These are phyloP conservation scores for Musa acuminata DNA, from an alignment of 176 grass and related monocot species.

Conservation along the genomic window DNA sequence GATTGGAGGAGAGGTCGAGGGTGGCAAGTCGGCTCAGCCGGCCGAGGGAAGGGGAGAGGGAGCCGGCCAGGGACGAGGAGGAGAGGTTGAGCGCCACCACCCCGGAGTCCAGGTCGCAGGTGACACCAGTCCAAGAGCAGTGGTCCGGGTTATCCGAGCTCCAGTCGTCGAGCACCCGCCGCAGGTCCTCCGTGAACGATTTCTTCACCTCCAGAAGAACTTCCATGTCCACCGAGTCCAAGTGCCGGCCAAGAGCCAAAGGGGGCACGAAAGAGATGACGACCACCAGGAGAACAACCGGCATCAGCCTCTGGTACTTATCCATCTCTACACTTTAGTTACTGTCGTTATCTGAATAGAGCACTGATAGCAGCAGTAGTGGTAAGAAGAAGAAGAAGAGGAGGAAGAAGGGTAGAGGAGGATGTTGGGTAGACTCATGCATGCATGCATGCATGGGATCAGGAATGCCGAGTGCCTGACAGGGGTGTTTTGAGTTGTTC, in stretches of 20 bases:
- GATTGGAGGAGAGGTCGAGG: slow-evolving; percentile 75
- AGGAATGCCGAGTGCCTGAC: not conserved
- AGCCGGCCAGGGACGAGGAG: slow-evolving; percentile 34
- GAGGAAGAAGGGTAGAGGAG: not conserved
- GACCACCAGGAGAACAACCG: not conserved
- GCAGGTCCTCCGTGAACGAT: slow-evolving; percentile 46
- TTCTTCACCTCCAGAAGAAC: slow-evolving; percentile 53
- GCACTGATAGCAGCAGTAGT: not conserved
- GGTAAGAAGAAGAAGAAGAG: not conserved
- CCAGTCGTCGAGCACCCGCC: slow-evolving; percentile 38
- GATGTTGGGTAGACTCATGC: not conserved
- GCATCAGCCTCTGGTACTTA: not conserved
- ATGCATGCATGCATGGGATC: slow-evolving; percentile 29
- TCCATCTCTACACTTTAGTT: slow-evolving; percentile 6
- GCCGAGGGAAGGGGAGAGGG: slow-evolving; percentile 34
- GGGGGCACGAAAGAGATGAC: slow-evolving; percentile 2
- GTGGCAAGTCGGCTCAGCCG: slow-evolving; percentile 33
- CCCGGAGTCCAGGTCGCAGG: slow-evolving; percentile 39
- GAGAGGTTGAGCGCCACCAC: slow-evolving; percentile 75
- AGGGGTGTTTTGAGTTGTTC: not conserved
- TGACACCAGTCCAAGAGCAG: slow-evolving; percentile 66
- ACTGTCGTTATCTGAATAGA: not conserved
- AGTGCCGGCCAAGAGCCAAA: not conserved
- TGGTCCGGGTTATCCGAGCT: slow-evolving; percentile 24
- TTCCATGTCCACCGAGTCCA: slow-evolving; percentile 24